Base-by-base conservation (phyloP, 2,329 filamentous ascomycete genomes). In the Beauveria pseudobassiana region DNA sequence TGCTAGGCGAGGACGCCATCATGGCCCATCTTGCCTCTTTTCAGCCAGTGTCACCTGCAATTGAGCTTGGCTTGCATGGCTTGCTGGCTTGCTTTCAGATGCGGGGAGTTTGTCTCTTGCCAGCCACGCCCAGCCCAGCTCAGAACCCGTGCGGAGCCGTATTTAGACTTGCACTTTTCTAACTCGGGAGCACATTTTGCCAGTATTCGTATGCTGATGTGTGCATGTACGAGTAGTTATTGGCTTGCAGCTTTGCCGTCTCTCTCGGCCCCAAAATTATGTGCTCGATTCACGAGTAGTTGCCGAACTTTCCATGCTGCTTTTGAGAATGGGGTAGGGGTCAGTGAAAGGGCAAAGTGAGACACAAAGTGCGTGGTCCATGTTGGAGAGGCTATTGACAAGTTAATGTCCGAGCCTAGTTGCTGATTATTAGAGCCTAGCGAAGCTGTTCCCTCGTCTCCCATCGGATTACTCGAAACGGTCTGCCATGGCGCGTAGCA, bases 391-490 rank as follows among this genome's bases (percentile, higher is more conserved):
- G 12, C 34, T 16, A 38, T 38, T 38, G 34, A 28, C 26, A 24
- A 38, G 34, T 38, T 38, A 6, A 38, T 38, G 12, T 38, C 12
- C 34, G 34, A 38, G 34, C 12, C 34, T 38, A 34, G 7, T 34
- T 5, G 18, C 2, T 28, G n/a, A 40, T 28, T 30, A 48, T 48
- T 46, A 7, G 49, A 60, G 58, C 49, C 22, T 52, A n/a, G 18
- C 46, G 20, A 53, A 14, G n/a, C 18, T 46, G 26, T 30, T 38
- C 50, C 58, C n/a, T 40, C 26, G 9, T 38, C 20, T 24, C 3
- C 57, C 49, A 16, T 42, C 57, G 50, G 58, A 30, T 60, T 60
- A 60, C 58, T 60, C n/a, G 28, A 60, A 60, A 60, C n/a, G 58
- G 58, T 40, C 49, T 43, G 38, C 20, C 22, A 54, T 30, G 46